Conservation (phyloP, 1,284 basidiomycete genomes). For the Laetiporus sulphureus region DNA sequence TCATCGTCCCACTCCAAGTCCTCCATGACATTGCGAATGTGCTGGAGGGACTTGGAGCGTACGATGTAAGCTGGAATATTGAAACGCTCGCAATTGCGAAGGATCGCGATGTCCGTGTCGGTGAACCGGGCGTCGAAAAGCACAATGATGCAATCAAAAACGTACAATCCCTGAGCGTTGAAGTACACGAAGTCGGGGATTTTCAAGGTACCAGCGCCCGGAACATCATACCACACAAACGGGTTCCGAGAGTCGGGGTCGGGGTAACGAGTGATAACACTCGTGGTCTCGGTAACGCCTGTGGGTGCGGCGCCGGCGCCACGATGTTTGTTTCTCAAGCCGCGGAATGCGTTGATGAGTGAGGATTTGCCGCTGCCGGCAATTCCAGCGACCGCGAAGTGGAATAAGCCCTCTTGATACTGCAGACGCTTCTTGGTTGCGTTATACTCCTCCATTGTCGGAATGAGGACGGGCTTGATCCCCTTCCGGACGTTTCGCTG, state of each 20-base stretch:
- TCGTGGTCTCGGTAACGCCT: constrained; percentile 4
- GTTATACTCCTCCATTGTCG: not conserved
- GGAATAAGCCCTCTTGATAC: constrained; percentile 3
- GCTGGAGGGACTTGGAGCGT: constrained; percentile 5
- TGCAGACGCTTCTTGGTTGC: constrained; percentile 1
- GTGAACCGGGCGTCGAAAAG: constrained; percentile 6
- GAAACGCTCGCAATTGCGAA: constrained; percentile 1
- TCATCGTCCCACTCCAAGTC: not conserved
- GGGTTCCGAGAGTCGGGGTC: not conserved
- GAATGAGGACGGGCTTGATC: not conserved
- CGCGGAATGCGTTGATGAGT: constrained; percentile 6
- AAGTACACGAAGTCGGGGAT: constrained; percentile 1
- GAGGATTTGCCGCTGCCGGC: constrained; percentile 8
- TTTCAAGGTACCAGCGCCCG: constrained; percentile 4
- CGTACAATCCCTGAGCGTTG: constrained; percentile 4
- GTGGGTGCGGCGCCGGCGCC: not conserved
- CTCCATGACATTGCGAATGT: constrained; percentile 1
- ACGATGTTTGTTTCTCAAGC: not conserved
- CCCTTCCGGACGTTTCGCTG: not conserved
- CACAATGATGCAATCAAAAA: constrained; percentile 4
- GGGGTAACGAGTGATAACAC: not conserved
- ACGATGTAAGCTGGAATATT: constrained; percentile 6
- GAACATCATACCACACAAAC: constrained; percentile 7
- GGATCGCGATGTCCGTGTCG: constrained; percentile 4
- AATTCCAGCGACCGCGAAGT: constrained; percentile 5